These are phyloP conservation scores for Claviceps sorghi DNA, from an alignment of 2,329 filamentous ascomycete species.

Conservation along the genomic window DNA sequence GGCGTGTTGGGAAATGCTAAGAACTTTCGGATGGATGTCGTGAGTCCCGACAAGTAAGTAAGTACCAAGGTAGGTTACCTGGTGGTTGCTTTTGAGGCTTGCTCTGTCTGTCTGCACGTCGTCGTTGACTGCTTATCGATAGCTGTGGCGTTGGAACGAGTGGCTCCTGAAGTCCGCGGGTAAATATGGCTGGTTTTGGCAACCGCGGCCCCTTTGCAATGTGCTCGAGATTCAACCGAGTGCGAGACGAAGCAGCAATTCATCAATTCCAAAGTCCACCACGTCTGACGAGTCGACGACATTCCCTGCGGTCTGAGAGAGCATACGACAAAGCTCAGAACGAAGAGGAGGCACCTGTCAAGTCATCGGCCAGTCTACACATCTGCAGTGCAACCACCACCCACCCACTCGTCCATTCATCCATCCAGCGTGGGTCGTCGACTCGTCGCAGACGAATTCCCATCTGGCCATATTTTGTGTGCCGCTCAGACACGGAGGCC, in stretches of 20 bases:
- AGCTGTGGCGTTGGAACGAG: not conserved
- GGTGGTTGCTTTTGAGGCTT: not conserved
- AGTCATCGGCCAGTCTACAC: not conserved
- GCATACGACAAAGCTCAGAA: not conserved
- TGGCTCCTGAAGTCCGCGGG: not conserved
- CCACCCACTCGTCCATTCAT: not conserved
- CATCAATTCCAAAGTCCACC: not conserved
- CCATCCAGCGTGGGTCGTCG: not conserved
- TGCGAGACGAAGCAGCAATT: not conserved
- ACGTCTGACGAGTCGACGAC: not conserved
- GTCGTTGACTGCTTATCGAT: conserved; percentile 2
- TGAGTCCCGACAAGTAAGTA: too few relatives aligned
- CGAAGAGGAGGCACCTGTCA: too few relatives aligned
- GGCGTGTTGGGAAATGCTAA: not conserved
- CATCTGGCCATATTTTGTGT: not conserved
- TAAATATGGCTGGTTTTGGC: not conserved
- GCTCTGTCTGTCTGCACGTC: not conserved
- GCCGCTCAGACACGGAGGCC: not conserved
- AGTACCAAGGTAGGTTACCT: too few relatives aligned
- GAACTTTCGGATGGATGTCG: not conserved
- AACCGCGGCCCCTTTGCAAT: conserved; percentile 2
- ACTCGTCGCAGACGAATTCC: not conserved
- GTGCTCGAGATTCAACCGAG: not conserved
- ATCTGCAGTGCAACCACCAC: not conserved
- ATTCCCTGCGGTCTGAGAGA: not conserved